phyloP scores from a whole-genome alignment of 345 rosid genomes.

The Acer negundo region DNA sequence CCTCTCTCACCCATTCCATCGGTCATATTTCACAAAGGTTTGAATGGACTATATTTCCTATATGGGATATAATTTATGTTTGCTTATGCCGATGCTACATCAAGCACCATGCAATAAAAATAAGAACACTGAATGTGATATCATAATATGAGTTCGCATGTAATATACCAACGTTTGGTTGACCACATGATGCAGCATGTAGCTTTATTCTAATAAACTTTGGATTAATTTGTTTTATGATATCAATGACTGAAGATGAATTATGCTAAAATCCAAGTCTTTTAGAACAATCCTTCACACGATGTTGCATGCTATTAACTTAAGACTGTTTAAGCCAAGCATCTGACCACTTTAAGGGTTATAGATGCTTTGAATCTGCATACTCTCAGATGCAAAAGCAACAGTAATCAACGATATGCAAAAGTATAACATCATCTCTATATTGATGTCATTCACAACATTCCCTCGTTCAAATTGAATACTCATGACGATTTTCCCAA shows the following conservation, averaged over 20 bases:
- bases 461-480: not conserved
- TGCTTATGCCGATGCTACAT: not conserved
- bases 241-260: not conserved
- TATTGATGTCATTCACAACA: not conserved
- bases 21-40: not conserved
- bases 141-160: not conserved
- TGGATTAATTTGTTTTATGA: not conserved
- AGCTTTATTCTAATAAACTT: not conserved
- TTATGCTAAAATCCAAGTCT: not conserved
- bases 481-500: not conserved
- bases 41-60: not conserved
- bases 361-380: not conserved
- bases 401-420: not conserved
- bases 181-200: not conserved
- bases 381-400: not conserved
- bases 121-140: not conserved
- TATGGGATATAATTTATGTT: not conserved
- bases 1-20: not conserved
- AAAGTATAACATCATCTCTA: not conserved
- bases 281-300: not conserved
- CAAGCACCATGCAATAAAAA: not conserved
- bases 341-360: not conserved
- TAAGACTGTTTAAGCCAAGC: not conserved
- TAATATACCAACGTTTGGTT: not conserved
- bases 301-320: not conserved